These are phyloP conservation scores for Phlyctochytrium bullatum DNA, from an alignment of 192 early-diverging fungal species.

Conservation along the genomic window DNA sequence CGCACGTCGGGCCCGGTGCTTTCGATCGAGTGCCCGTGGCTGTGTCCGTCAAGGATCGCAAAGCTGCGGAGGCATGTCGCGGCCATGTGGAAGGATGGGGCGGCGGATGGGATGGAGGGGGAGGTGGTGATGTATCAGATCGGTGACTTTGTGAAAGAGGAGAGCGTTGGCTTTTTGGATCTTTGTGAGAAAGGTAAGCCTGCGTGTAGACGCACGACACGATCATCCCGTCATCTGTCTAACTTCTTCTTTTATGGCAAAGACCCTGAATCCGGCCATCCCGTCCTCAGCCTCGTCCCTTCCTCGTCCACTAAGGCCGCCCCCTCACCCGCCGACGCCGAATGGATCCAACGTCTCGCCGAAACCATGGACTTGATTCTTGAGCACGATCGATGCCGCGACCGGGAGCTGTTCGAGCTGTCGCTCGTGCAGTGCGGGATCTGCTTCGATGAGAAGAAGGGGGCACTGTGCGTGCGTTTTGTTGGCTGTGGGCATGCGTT, in stretches of 20 bases:
- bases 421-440: conserved; percentile 28
- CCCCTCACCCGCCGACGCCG: no score
- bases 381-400: conserved; percentile 2
- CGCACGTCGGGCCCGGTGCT: conserved; percentile 1
- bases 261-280: no score
- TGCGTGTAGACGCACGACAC: no score
- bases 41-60: not conserved
- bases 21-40: conserved; percentile 7
- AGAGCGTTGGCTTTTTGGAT: not conserved
- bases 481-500: conserved; percentile 30
- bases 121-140: conserved; percentile 9
- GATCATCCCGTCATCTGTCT: no score
- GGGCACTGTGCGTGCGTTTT: conserved; percentile 22
- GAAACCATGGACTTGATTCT: conserved; percentile 15
- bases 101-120: not conserved
- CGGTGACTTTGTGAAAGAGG: conserved; percentile 1
- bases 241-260: no score
- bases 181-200: not conserved
- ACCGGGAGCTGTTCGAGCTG: conserved; percentile 22
- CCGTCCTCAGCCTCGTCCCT: no score
- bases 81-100: not conserved
- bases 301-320: no score
- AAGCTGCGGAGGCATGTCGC: not conserved
- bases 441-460: conserved; percentile 23
- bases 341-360: no score